phyloP scores from a whole-genome alignment of 2,329 filamentous ascomycete genomes.

The Paracoccidioides brasiliensis region DNA sequence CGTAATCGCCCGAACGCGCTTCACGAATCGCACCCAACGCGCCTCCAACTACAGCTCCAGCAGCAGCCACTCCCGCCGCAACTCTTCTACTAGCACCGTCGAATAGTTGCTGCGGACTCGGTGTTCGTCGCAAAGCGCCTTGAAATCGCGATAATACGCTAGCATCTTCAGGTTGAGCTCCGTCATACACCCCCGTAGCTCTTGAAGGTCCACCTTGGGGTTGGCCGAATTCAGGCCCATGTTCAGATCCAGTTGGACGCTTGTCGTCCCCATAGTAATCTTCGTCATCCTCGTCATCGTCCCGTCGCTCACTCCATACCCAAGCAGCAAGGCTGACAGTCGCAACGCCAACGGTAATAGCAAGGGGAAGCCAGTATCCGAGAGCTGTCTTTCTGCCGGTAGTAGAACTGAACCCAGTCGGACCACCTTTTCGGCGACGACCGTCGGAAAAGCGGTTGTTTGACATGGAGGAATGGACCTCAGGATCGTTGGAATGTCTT shows the following conservation, averaged over 20 bases:
- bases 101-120: slow-evolving; percentile 79
- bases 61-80: slow-evolving; percentile 67
- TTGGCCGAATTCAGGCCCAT: slow-evolving; percentile 13
- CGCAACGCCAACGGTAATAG: slow-evolving; percentile 74
- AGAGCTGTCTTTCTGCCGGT: slow-evolving; percentile 30
- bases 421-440: slow-evolving; percentile 26
- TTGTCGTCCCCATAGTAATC: slow-evolving; percentile 26
- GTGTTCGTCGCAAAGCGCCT: slow-evolving; percentile 65
- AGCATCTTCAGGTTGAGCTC: slow-evolving; percentile 34
- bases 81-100: slow-evolving; percentile 72
- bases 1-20: slow-evolving; percentile 66
- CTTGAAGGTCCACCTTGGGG: slow-evolving; percentile 19
- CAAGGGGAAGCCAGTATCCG: slow-evolving; percentile 78
- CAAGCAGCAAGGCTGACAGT: slow-evolving; percentile 77
- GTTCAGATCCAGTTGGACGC: slow-evolving; percentile 16
- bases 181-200: slow-evolving; percentile 24
- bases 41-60: slow-evolving; percentile 68
- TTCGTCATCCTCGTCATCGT: slow-evolving; percentile 54
- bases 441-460: slow-evolving; percentile 25
- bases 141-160: slow-evolving; percentile 66
- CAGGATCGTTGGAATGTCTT: too few species aligned
- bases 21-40: slow-evolving; percentile 73
- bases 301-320: slow-evolving; percentile 81
- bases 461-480: slow-evolving; percentile 25
- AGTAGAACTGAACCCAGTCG: slow-evolving; percentile 30